Evolutionary conservation across 2,329 filamentous ascomycete species (phyloP).

Genomic region (Thielaviopsis musarum): DNA sequence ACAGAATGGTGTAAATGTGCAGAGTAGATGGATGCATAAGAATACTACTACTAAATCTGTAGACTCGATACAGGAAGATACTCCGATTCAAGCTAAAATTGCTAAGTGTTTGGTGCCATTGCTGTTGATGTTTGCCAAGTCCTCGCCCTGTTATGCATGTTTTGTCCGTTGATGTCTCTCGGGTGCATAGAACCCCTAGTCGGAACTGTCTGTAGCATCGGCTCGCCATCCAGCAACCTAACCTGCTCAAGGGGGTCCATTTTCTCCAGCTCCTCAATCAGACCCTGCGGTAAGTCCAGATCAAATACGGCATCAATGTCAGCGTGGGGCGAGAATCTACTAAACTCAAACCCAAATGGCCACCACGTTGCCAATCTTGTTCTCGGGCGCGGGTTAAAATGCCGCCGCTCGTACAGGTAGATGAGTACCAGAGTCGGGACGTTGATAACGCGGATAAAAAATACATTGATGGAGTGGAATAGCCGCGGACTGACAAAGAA

Average conservation of each 20-base stretch:
- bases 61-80: too few relatives aligned
- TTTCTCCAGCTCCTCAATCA: conserved; percentile 20
- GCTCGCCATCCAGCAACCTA: conserved; percentile 19
- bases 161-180: not conserved
- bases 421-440: conserved; percentile 45
- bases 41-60: too few relatives aligned
- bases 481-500: conserved; percentile 41
- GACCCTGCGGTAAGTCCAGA: conserved; percentile 32
- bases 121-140: not conserved
- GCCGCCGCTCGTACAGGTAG: conserved; percentile 41
- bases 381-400: conserved; percentile 19
- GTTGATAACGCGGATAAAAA: conserved; percentile 45
- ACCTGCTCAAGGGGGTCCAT: conserved; percentile 21
- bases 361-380: conserved; percentile 7
- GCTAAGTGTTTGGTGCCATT: too few relatives aligned
- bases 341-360: conserved; percentile 27
- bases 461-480: conserved; percentile 59
- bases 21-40: too few relatives aligned
- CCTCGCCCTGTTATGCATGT: not conserved
- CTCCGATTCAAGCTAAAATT: too few relatives aligned
- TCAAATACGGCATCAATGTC: conserved; percentile 45
- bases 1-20: too few relatives aligned
- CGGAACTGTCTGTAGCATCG: conserved; percentile 16
- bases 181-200: not conserved
- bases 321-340: conserved; percentile 35